Conservation (phyloP, 108 stramenopile species). For the Schizochytrium sp. region DNA sequence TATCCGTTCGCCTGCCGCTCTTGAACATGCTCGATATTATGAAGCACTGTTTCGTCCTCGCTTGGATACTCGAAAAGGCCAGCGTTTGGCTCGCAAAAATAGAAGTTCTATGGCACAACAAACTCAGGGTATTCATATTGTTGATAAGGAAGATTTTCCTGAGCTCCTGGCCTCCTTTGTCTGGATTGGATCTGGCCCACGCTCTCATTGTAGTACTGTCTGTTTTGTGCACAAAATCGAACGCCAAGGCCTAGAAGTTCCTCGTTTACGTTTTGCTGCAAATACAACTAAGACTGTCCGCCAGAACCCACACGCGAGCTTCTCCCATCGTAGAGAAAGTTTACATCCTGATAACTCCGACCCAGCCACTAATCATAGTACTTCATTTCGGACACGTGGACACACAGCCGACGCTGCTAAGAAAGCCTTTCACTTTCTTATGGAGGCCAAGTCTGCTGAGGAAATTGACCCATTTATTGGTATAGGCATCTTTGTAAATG, state of each 20-base stretch:
- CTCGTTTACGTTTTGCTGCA: constrained; percentile 3
- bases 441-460: background rate
- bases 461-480: constrained; percentile 58
- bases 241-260: background rate
- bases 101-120: background rate
- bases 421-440: constrained; percentile 11
- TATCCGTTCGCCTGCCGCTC: background rate
- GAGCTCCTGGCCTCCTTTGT: constrained; percentile 36
- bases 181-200: constrained; percentile 12
- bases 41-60: constrained; percentile 28
- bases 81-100: background rate
- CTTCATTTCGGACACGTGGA: background rate
- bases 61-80: background rate
- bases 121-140: constrained; percentile 26
- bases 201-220: background rate
- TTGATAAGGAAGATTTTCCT: constrained; percentile 58
- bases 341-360: background rate
- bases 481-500: background rate
- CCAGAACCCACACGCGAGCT: too few species aligned
- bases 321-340: too few species aligned
- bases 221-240: constrained; percentile 47
- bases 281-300: background rate
- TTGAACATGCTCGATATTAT: constrained; percentile 32
- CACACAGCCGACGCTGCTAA: background rate
- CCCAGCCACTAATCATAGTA: background rate